phyloP scores from a whole-genome alignment of 495 filamentous ascomycete genomes.

The Podospora tetraspora region DNA sequence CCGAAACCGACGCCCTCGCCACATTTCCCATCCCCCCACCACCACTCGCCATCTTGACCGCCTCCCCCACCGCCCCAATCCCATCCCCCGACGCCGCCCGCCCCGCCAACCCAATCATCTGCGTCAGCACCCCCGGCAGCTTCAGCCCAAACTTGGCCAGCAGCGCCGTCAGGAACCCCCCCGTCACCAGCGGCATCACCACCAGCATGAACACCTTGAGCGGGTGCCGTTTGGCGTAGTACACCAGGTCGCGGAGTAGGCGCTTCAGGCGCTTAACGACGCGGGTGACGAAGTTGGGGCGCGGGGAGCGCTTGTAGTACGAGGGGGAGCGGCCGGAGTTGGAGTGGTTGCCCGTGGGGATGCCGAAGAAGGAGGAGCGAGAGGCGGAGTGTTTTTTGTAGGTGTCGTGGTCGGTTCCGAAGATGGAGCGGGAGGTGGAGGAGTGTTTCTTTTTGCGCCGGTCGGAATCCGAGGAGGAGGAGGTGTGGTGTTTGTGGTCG shows the following conservation, averaged over 20 bases:
- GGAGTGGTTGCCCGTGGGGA: conserved; percentile 1
- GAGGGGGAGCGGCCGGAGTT: conserved; percentile 40
- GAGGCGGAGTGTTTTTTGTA: conserved; percentile 20
- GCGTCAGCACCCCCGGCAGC: conserved; percentile 55
- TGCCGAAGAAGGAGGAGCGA: conserved; percentile 11
- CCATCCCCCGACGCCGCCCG: conserved; percentile 49
- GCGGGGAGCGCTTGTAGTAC: conserved; percentile 68
- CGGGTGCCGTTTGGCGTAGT: conserved; percentile 72
- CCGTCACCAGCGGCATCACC: conserved; percentile 75
- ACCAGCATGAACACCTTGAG: conserved; percentile 80
- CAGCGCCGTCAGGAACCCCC: conserved; percentile 68
- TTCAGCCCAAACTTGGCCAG: conserved; percentile 69
- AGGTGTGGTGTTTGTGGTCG: conserved; percentile 10
- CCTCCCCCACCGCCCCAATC: conserved; percentile 50
- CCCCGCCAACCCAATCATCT: conserved; percentile 50
- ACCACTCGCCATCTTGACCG: conserved; percentile 39
- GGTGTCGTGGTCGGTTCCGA: neutral
- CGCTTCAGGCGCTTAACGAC: conserved; percentile 65
- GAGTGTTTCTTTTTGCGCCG: conserved; percentile 12
- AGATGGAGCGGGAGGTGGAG: conserved; percentile 7
- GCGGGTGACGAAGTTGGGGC: conserved; percentile 66
- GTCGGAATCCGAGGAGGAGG: conserved; percentile 2
- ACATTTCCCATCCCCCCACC: conserved; percentile 6
- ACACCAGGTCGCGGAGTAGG: conserved; percentile 65
- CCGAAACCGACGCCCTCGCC: conserved; percentile 5